Evolutionary conservation across 2,329 filamentous ascomycete species (phyloP).

Genomic region (Colletotrichum noveboracense): DNA sequence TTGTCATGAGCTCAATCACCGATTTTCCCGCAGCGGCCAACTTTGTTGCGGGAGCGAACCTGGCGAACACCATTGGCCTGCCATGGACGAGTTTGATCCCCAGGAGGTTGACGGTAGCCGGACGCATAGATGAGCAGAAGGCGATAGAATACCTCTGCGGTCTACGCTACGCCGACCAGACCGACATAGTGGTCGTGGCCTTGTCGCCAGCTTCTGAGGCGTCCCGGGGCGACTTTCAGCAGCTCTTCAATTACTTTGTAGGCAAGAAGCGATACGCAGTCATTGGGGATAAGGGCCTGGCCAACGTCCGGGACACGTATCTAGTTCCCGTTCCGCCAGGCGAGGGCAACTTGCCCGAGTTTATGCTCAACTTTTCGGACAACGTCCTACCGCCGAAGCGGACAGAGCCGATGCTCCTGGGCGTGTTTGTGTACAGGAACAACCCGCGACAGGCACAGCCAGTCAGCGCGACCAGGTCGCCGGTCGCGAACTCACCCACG

Average conservation of each 20-base stretch:
- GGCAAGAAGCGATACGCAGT: conserved; percentile 86
- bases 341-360: conserved; percentile 75
- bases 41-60: conserved; percentile 83
- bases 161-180: conserved; percentile 79
- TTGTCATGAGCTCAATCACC: conserved; percentile 79
- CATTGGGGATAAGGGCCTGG: conserved; percentile 74
- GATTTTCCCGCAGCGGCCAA: conserved; percentile 79
- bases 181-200: conserved; percentile 83
- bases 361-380: conserved; percentile 86
- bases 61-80: conserved; percentile 59
- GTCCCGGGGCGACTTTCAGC: conserved; percentile 69
- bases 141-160: conserved; percentile 92
- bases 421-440: conserved; percentile 84
- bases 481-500: conserved; percentile 32
- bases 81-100: conserved; percentile 80
- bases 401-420: conserved; percentile 77
- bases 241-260: conserved; percentile 87
- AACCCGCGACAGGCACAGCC: conserved; percentile 45
- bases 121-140: conserved; percentile 80
- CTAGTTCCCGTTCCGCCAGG: conserved; percentile 84
- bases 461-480: conserved; percentile 26
- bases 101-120: conserved; percentile 71
- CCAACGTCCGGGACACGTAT: conserved; percentile 88
- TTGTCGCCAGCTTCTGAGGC: conserved; percentile 69
- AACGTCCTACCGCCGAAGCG: conserved; percentile 77